These are phyloP conservation scores for Medicago arabica DNA, from an alignment of 306 rosid genomes.

Conservation along the genomic window DNA sequence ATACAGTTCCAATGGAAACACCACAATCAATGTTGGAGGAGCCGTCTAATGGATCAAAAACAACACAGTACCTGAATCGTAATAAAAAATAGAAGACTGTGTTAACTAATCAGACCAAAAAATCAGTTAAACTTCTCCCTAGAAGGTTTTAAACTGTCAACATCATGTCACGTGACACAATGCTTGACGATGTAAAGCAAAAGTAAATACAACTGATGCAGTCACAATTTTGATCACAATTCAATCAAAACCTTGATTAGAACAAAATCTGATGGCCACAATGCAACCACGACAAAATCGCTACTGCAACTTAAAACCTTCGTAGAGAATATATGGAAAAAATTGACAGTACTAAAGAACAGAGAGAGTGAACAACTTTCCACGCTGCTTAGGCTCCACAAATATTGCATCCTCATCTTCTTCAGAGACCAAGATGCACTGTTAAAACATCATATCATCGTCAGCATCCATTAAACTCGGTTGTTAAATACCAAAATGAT, in stretches of 20 bases:
- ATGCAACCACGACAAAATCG: background rate
- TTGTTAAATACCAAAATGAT: background rate
- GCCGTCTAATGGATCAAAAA: constrained; percentile 79
- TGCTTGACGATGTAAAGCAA: background rate
- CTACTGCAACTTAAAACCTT: constrained; percentile 28
- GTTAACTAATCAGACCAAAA: constrained; percentile 1
- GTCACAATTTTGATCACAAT: background rate
- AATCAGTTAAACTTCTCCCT: constrained; percentile 2
- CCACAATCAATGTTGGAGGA: constrained; percentile 87
- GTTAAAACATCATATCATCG: constrained; percentile 46
- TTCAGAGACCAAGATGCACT: constrained; percentile 94
- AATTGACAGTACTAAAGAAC: constrained; percentile 24
- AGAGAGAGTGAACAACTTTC: constrained; percentile 48
- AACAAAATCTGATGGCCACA: background rate
- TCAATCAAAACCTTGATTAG: constrained; percentile 12
- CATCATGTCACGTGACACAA: background rate
- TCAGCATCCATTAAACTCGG: constrained; percentile 23
- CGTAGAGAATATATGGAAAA: background rate
- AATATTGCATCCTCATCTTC: constrained; percentile 91
- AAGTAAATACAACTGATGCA: background rate
- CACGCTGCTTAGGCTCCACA: constrained; percentile 71
- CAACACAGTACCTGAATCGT: constrained; percentile 78
- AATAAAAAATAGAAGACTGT: background rate
- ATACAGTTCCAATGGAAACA: constrained; percentile 96
- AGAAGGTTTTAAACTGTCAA: constrained; percentile 22